Conservation (phyloP, 2,329 filamentous ascomycete genomes). For the Thelonectria blattea region DNA sequence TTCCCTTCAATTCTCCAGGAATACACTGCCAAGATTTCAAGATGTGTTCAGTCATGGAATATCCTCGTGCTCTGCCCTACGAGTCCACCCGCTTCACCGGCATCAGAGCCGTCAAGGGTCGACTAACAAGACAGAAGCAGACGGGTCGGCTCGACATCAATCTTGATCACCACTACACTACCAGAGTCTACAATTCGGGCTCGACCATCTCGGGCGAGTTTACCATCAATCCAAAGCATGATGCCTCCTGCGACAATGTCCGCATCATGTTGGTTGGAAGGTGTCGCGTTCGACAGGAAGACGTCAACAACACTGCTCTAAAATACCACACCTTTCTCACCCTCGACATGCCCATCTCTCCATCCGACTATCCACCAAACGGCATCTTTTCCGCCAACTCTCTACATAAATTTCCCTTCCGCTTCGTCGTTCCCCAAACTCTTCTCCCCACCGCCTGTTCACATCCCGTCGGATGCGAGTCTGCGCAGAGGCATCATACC, state of each 20-base stretch:
- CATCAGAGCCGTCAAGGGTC: neutral
- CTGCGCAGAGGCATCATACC: neutral
- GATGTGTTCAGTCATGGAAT: neutral
- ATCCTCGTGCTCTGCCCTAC: neutral
- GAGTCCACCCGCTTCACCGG: neutral
- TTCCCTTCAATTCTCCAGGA: neutral
- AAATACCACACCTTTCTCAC: neutral
- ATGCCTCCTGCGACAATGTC: neutral
- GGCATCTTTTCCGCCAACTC: neutral
- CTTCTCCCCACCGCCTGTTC: neutral
- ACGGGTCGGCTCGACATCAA: neutral
- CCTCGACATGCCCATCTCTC: neutral
- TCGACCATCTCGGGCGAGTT: neutral
- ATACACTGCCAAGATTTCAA: neutral
- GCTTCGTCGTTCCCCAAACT: neutral
- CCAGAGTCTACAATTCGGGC: neutral
- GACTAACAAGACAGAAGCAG: neutral
- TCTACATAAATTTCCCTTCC: neutral
- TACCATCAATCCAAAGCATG: neutral
- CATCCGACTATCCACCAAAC: neutral
- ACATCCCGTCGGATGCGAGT: neutral
- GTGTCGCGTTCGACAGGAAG: neutral
- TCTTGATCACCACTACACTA: neutral
- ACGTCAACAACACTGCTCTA: neutral
- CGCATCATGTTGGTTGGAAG: neutral